Evolutionary conservation across 164 flowering plant genomes (phyloP), one percentile per base, ranked within the genome.

Genomic region (Brasenia schreberi): DNA sequence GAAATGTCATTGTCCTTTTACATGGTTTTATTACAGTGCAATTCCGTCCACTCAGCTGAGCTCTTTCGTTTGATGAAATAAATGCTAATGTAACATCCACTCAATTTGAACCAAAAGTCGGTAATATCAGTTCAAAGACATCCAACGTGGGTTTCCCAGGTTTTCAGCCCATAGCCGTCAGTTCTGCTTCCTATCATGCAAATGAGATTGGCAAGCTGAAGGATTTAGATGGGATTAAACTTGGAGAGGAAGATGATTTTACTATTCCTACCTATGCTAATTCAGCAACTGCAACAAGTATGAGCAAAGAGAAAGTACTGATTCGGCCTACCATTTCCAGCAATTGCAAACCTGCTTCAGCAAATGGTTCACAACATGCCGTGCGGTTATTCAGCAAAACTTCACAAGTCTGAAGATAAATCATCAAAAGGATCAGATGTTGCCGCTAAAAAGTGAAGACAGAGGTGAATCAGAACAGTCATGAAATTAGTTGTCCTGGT

Each of bases 201-300:
- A 43, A 42, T 0, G 42, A n/a, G n/a, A n/a, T 69, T 18, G 68
- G 77, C 27, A 68, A 63, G 53, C 64, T 67, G 6, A 77, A 70
- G 71, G 64, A 63, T 18, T 70, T 62, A 11, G n/a, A 53, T 58
- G 23, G 14, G 59, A 78, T 73, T 67, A 82, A 73, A 68, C 69
- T 43, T 12, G 76, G 77, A 19, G 86, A 84, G 23, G 87, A 85
- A 53, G 95, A 88, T 73, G 95, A 92, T 71, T 89, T 77, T 73
- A 72, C 49, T 27, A 96, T 88, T 66, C 92, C 96, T 61, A 75
- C 82, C 7, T 88, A 75, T 78, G 66, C 66, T 61, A 77, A 78
- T 9, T 68, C 84, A 6, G 73, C 66, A 44, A 64, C 10, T 4
- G 72, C 63, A 68, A 73, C 67, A 60, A 11, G 63, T 59, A 43